Base-by-base conservation (phyloP, 257 asterid genomes). In the Orobanche coerulescens region DNA sequence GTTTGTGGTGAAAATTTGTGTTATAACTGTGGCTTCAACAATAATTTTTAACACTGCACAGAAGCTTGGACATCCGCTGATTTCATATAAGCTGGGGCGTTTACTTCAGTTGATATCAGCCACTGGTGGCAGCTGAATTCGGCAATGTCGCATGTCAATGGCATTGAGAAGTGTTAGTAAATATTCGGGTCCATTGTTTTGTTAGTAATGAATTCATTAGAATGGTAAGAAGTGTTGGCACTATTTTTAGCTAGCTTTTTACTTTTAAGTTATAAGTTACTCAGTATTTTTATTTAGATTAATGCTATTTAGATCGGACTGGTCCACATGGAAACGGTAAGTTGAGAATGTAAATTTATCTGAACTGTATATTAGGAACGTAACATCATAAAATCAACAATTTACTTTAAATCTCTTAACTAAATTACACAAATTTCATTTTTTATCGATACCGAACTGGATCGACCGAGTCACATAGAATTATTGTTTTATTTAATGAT, bases 51-150 rank as follows among this genome's bases (percentile, higher is more conserved):
- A 3, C 20, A 14, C 39, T 28, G 4, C 70, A 23, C 79, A 79
- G 85, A 71, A 57, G 76, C 67, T 68, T 76, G 72, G 76, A 61
- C 26, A 79, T 76, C 31, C 73, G 33, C 28, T 73, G 72, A 76
- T 22, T 37, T 50, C 15, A 5, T 33, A 25, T 5, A 47, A 4
- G 18, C 6, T 13, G 49, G 15, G 28, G 48, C n/a, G n/a, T n/a
- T n/a, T n/a, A 16, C 31, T 39, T 10, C 4, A 20, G n/a, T 16
- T 30, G 36, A 3, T 22, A 46, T 47, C 46, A 5, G 23, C 46
- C 20, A 51, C n/a, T 15, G 61, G 26, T 15, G 34, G 68, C 59
- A 30, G 57, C 43, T 33, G 20, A 59, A 26, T 23, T 44, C 37
- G 23, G 6, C 30, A 11, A 30, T 15, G 19, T 31, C 13, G 71